phyloP scores from a whole-genome alignment of 1,139 yeast genomes.

The Starmera stellimalicola region DNA sequence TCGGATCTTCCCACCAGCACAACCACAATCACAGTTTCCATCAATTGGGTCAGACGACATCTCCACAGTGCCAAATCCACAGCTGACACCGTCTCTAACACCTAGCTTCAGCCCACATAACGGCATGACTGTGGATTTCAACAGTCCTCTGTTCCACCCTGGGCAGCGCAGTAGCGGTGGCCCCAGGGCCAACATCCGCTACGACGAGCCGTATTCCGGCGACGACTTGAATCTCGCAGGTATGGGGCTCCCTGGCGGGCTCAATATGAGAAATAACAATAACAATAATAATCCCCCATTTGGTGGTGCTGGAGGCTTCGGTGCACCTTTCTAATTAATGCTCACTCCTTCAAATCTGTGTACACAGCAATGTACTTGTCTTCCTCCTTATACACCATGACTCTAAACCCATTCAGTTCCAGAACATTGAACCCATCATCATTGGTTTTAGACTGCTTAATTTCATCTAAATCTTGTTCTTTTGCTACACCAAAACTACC shows the following conservation, averaged over 20 bases:
- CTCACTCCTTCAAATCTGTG: background rate
- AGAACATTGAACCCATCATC: background rate
- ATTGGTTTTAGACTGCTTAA: background rate
- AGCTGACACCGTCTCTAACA: conserved; percentile 32
- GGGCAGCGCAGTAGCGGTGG: conserved; percentile 18
- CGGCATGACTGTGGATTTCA: conserved; percentile 45
- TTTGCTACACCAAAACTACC: conserved; percentile 1
- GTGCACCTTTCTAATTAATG: background rate
- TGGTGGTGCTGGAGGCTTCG: conserved; percentile 2
- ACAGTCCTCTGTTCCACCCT: conserved; percentile 47
- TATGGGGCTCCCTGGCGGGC: conserved; percentile 38
- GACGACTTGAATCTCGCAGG: conserved; percentile 36
- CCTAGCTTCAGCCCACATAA: conserved; percentile 26
- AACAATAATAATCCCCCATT: conserved; percentile 3
- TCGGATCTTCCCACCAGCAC: conserved; percentile 1
- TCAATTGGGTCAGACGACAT: conserved; percentile 42
- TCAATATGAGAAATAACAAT: conserved; percentile 20
- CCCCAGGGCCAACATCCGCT: conserved; percentile 42
- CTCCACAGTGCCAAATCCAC: conserved; percentile 41
- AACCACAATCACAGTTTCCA: conserved; percentile 17
- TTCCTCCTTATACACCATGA: background rate
- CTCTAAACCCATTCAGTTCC: background rate
- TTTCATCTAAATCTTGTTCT: background rate
- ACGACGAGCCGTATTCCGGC: conserved; percentile 43
- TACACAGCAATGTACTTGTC: background rate